A percentile compares a stretch with the other conserved stretches of the same genome.
Conservation (phyloP, 225 moss, liverwort and hornwort genomes). For the Polytrichum commune region DNA sequence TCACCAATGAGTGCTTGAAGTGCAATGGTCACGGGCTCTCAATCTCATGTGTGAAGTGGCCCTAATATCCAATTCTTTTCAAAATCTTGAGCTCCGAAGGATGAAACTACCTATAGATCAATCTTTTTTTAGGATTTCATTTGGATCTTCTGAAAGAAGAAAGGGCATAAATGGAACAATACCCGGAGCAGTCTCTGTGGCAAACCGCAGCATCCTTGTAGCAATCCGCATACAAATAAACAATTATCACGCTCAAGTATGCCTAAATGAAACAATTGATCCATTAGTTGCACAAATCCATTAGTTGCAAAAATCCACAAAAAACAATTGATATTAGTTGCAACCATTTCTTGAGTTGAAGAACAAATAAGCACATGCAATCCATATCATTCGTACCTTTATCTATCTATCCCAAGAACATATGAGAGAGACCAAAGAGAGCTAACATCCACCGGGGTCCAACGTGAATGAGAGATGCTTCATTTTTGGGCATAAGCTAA, state of each 20-base stretch:
- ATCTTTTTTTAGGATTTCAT: too few species aligned
- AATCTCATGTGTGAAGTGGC: too few species aligned
- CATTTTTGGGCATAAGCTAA: not conserved
- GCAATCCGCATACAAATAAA: constrained; percentile 47
- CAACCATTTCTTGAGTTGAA: constrained; percentile 9
- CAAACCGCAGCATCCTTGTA: constrained; percentile 51
- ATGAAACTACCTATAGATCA: too few species aligned
- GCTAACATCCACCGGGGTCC: not conserved
- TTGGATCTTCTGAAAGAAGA: too few species aligned
- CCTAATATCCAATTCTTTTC: too few species aligned
- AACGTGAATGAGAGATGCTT: not conserved
- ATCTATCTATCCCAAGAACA: not conserved
- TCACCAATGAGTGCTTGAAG: too few species aligned
- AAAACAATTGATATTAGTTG: too few species aligned
- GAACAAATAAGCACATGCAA: not conserved
- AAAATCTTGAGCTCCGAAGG: too few species aligned
- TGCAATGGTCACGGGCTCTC: too few species aligned
- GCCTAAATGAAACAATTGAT: constrained; percentile 13
- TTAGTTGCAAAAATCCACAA: too few species aligned
- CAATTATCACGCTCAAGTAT: constrained; percentile 56
- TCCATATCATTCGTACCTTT: too few species aligned
- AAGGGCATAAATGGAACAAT: not conserved
- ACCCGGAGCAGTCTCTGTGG: constrained; percentile 55
- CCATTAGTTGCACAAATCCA: too few species aligned
- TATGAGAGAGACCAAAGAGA: not conserved